Evolutionary conservation across 2,329 filamentous ascomycete species (phyloP), one percentile per base, ranked within the genome.

Genomic region (Neoarthrinium moseri): DNA sequence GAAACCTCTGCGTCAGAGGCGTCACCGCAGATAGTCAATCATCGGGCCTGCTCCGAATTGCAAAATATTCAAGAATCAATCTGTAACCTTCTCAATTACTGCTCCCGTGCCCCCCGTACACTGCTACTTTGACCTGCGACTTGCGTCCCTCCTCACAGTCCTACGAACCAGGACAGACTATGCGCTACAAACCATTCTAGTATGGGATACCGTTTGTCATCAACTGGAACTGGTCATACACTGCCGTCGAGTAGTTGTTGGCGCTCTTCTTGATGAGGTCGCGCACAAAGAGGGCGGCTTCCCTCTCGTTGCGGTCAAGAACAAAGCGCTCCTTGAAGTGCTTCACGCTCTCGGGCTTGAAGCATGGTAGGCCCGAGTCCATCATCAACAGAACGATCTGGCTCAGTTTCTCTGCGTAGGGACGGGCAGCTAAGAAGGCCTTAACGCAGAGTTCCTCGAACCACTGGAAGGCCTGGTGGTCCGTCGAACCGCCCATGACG

Each of bases 401-500:
- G 50, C 84, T 83, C 38, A 99, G 77, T 71, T 96, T 94, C 59
- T 94, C 88, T 51, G 86, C 86, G 65, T 97, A 89, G 54, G 88
- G 91, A 10, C 94, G 79, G 30, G 84, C 85, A 4, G 91, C 92
- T 33, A 99, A 74, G 77, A 96, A 99, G 1, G 91, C 86, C 71
- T 99, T 99, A 64, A 99, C 80, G 60, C 90, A 95, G 30, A 99
- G 80, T 64, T 96, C 92, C 69, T 99, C 94, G 59, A 99, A 99
- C 81, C 89, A 94, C 54, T 86, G 86, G 75, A 95, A 99, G 12
- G 90, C 77, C 67, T 97, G 92, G 43, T 91, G 88, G 33, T 87
- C 84, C 3, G 83, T 86, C 45, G 78, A 84, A 48, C 91, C 91
- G 43, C 94, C 92, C 92, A 99, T 97, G 57, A 99, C 94, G n/a